Evolutionary conservation across 1,139 yeast species (phyloP).

Genomic region (Geotrichum bryndzae): DNA sequence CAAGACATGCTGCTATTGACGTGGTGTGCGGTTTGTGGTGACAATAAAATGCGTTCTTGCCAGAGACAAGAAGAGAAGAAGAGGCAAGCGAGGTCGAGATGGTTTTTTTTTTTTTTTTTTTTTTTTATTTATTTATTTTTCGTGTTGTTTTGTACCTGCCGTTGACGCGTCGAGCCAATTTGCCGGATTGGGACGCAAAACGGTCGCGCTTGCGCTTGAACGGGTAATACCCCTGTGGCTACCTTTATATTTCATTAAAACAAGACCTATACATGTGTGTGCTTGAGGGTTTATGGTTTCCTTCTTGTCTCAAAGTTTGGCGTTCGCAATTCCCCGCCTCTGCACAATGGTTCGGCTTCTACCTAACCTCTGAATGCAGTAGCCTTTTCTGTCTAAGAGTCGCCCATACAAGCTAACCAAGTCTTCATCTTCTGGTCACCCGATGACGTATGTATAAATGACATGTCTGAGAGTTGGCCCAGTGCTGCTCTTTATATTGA

Average conservation of each 20-base stretch:
- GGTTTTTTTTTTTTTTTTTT: neutral
- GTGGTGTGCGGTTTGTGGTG: neutral
- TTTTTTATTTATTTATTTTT: neutral
- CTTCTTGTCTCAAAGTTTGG: neutral
- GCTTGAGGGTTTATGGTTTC: neutral
- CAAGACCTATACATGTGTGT: neutral
- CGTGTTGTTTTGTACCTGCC: neutral
- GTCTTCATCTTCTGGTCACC: too few relatives aligned
- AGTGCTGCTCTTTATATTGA: too few relatives aligned
- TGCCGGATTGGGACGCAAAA: neutral
- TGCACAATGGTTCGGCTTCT: too few relatives aligned
- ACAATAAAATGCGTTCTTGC: neutral
- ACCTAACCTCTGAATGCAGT: too few relatives aligned
- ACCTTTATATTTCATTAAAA: too few relatives aligned
- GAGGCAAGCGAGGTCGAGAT: neutral
- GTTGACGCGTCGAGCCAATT: neutral
- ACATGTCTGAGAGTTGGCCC: too few relatives aligned
- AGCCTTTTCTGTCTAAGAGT: too few relatives aligned
- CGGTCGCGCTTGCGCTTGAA: neutral
- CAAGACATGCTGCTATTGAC: slow-evolving; percentile 8
- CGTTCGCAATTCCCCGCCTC: too few relatives aligned
- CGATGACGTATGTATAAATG: too few relatives aligned
- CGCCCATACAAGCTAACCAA: too few relatives aligned
- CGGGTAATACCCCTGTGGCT: neutral
- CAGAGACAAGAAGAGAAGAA: neutral